phyloP scores from a whole-genome alignment of 108 stramenopile species.

The Schizochytrium sp. region DNA sequence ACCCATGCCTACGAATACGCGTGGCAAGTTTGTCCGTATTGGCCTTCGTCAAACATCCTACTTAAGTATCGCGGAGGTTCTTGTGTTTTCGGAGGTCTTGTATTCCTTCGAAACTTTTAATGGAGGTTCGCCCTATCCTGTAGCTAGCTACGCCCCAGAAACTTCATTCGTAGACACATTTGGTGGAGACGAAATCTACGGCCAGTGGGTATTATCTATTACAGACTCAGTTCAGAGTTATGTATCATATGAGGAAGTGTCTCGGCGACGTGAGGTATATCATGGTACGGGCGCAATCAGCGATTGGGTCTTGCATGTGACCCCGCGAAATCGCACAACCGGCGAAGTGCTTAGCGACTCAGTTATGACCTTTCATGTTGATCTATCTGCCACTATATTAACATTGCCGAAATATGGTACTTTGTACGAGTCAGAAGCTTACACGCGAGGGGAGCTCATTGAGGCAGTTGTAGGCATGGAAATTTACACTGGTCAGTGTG shows the following conservation, averaged over 20 bases:
- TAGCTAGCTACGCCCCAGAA: conserved; percentile 48
- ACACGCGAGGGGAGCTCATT: conserved; percentile 45
- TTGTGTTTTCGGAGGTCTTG: conserved; percentile 18
- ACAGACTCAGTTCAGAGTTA: conserved; percentile 30
- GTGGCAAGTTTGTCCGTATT: conserved; percentile 14
- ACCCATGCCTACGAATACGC: conserved; percentile 17
- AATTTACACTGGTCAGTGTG: conserved; percentile 29
- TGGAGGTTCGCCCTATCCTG: conserved; percentile 23
- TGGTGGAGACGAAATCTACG: conserved; percentile 30
- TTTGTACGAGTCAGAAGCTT: conserved; percentile 24
- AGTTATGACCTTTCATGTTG: conserved; percentile 34
- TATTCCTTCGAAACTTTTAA: conserved; percentile 33
- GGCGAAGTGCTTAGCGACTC: conserved; percentile 12
- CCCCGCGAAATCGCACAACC: conserved; percentile 24
- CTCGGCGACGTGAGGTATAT: conserved; percentile 34
- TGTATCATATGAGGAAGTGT: conserved; percentile 2
- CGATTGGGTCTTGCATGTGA: conserved; percentile 52
- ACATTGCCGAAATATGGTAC: conserved; percentile 45
- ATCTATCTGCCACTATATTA: conserved; percentile 26
- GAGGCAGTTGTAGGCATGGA: conserved; percentile 36
- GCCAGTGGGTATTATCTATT: conserved; percentile 41
- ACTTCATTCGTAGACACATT: neutral
- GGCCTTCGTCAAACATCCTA: conserved; percentile 52
- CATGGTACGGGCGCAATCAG: conserved; percentile 23
- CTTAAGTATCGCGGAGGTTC: conserved; percentile 38